phyloP scores from a whole-genome alignment of 345 rosid genomes.

The Euphorbia peplus region DNA sequence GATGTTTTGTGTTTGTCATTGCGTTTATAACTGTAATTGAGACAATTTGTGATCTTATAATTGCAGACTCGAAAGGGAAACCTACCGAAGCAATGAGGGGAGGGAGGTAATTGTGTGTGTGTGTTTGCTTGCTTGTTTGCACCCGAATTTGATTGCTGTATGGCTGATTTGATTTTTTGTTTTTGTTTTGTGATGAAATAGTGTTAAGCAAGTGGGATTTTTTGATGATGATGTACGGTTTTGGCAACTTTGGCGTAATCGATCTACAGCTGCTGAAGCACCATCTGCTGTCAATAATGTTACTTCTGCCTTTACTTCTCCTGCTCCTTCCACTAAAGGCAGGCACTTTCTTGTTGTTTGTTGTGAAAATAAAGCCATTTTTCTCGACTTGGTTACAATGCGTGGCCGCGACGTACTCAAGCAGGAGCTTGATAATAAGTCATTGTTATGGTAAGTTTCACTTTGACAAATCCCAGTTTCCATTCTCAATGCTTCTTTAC shows the following conservation, averaged over 20 bases:
- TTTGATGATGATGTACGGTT: conserved; percentile 91
- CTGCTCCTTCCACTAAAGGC: conserved; percentile 87
- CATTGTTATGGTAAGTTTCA: conserved; percentile 73
- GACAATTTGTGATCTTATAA: neutral
- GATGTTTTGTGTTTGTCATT: neutral
- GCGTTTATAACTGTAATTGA: neutral
- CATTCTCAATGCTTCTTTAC: neutral
- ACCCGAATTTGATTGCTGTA: neutral
- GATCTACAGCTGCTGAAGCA: conserved; percentile 93
- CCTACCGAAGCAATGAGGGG: conserved; percentile 93
- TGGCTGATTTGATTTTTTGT: neutral
- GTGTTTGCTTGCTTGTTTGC: neutral
- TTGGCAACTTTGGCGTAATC: conserved; percentile 96
- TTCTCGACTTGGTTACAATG: conserved; percentile 95
- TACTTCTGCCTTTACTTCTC: conserved; percentile 77
- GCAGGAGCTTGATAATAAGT: conserved; percentile 91
- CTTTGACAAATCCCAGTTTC: conserved; percentile 2
- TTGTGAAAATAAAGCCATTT: conserved; percentile 92
- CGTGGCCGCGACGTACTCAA: conserved; percentile 98
- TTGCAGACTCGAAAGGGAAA: conserved; percentile 67
- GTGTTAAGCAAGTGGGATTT: conserved; percentile 95
- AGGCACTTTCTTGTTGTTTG: conserved; percentile 94
- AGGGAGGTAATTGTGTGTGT: conserved; percentile 64
- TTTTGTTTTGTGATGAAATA: conserved; percentile 12
- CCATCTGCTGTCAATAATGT: conserved; percentile 81